Evolutionary conservation across 257 asterid genomes (phyloP).

Genomic region (Paulownia fortunei): DNA sequence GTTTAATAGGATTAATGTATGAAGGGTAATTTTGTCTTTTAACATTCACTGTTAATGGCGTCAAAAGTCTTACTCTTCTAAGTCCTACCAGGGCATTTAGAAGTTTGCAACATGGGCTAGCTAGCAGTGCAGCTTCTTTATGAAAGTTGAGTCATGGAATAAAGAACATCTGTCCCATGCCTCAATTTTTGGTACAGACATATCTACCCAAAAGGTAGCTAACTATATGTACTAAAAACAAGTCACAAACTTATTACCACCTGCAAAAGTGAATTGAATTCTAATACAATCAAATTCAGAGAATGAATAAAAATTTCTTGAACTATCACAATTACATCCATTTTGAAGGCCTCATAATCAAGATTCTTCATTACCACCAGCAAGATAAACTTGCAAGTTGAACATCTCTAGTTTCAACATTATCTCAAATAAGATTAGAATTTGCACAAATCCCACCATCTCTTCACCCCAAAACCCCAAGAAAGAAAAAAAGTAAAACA

Average conservation of each 20-base stretch:
- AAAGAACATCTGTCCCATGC: slow-evolving; percentile 39
- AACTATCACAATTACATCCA: slow-evolving; percentile 21
- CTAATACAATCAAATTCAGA: too few relatives aligned
- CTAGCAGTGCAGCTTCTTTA: not conserved
- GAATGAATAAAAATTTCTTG: too few relatives aligned
- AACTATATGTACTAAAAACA: not conserved
- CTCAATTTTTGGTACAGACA: slow-evolving; percentile 32
- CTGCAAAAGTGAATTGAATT: too few relatives aligned
- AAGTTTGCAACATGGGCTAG: slow-evolving; percentile 29
- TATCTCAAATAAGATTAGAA: slow-evolving; percentile 36
- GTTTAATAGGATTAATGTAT: too few relatives aligned
- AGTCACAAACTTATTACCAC: not conserved
- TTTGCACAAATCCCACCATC: slow-evolving; percentile 50
- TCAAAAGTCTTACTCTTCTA: slow-evolving; percentile 13
- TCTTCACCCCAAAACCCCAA: slow-evolving; percentile 29
- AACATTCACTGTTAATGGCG: not conserved
- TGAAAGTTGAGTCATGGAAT: slow-evolving; percentile 36
- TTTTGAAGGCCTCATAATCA: slow-evolving; percentile 25
- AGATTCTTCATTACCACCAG: slow-evolving; percentile 20
- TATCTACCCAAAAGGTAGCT: slow-evolving; percentile 1
- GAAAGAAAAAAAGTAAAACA: not conserved
- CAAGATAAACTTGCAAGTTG: slow-evolving; percentile 11
- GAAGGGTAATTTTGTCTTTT: slow-evolving; percentile 9
- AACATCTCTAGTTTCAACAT: slow-evolving; percentile 26
- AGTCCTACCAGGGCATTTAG: slow-evolving; percentile 20